These are phyloP conservation scores for Neoboletus brunneissimus DNA, from an alignment of 768 basidiomycete genomes.

Conservation along the genomic window DNA sequence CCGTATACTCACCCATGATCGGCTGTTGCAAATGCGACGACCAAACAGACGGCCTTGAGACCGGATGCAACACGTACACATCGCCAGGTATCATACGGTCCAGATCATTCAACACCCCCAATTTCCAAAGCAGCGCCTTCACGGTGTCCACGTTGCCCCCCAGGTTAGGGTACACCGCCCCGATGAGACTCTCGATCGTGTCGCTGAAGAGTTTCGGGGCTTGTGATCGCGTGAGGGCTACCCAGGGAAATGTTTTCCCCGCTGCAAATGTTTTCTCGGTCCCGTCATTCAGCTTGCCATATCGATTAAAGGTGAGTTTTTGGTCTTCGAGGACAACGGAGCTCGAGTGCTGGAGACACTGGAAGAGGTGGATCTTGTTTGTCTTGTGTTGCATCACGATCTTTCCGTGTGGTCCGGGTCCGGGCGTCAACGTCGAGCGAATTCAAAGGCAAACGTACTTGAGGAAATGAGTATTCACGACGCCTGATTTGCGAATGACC, in stretches of 20 bases:
- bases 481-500: slow-evolving; percentile 62
- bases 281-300: slow-evolving; percentile 41
- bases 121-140: too few relatives aligned
- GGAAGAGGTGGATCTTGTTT: slow-evolving; percentile 56
- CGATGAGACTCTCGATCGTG: slow-evolving; percentile 72
- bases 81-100: slow-evolving; percentile 64
- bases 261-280: slow-evolving; percentile 54
- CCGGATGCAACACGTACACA: slow-evolving; percentile 66
- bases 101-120: slow-evolving; percentile 54
- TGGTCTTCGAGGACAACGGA: slow-evolving; percentile 61
- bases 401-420: slow-evolving; percentile 27
- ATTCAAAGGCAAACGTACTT: slow-evolving; percentile 61
- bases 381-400: slow-evolving; percentile 40
- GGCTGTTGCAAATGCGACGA: slow-evolving; percentile 44
- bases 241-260: slow-evolving; percentile 76
- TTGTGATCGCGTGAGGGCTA: slow-evolving; percentile 67
- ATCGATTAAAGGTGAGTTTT: slow-evolving; percentile 51
- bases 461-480: slow-evolving; percentile 74
- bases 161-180: slow-evolving; percentile 73
- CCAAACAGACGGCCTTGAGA: too few relatives aligned
- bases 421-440: slow-evolving; percentile 46
- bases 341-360: slow-evolving; percentile 73
- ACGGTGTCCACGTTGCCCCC: slow-evolving; percentile 50
- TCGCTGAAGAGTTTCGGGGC: slow-evolving; percentile 80
- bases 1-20: slow-evolving; percentile 43